These are phyloP conservation scores for Iris pallida DNA, from an alignment of 116 monocot species.

Conservation along the genomic window DNA sequence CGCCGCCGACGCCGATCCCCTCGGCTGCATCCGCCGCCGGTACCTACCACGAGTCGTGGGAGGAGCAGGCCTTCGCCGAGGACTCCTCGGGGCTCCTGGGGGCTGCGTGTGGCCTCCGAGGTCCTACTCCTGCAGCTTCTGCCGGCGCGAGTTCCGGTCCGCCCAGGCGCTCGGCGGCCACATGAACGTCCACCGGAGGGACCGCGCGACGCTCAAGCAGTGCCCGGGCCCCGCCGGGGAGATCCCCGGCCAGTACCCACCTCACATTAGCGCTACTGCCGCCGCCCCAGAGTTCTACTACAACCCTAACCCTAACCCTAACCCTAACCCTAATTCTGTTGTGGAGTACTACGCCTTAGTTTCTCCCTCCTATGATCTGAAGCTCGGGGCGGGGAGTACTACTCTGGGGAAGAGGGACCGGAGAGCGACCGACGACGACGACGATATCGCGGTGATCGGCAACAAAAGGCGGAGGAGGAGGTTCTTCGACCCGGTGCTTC, in stretches of 20 bases:
- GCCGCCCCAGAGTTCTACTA: background rate
- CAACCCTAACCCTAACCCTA: constrained; percentile 3
- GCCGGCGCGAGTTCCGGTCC: constrained; percentile 27
- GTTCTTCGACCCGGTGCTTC: background rate
- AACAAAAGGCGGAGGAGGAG: background rate
- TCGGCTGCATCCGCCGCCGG: background rate
- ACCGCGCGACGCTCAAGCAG: constrained; percentile 25
- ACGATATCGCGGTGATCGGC: background rate
- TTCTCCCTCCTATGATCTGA: background rate
- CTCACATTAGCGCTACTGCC: background rate
- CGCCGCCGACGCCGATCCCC: background rate
- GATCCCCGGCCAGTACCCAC: background rate
- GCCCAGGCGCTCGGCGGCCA: constrained; percentile 32
- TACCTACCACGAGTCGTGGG: constrained; percentile 9
- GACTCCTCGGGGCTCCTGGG: constrained; percentile 17
- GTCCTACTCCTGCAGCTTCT: constrained; percentile 33
- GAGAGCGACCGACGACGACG: background rate
- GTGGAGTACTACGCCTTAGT: no score
- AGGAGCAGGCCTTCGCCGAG: constrained; percentile 18
- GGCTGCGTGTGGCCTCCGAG: constrained; percentile 31
- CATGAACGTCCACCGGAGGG: constrained; percentile 34
- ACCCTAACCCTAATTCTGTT: constrained; percentile 14
- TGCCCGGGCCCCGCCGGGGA: constrained; percentile 5
- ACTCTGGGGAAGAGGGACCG: background rate
- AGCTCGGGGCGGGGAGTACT: constrained; percentile 1